Percentiles rank a stretch among this genome's conserved stretches.
phyloP scores from a whole-genome alignment of 257 asterid species.

The Plectranthus barbatus region DNA sequence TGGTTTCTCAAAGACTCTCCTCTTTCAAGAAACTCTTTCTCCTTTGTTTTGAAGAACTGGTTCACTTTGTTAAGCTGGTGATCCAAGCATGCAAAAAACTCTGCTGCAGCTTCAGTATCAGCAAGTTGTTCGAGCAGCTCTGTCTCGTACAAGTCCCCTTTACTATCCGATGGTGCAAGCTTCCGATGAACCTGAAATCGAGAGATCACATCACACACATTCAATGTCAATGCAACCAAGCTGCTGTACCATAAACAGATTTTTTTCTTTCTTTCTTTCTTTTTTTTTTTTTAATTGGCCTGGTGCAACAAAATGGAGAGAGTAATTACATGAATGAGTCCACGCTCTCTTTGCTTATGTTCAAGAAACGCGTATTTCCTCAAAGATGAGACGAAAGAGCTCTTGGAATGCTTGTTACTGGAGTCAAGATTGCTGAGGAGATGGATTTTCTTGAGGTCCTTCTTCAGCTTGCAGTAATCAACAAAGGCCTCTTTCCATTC shows the following conservation, averaged over 20 bases:
- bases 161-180: slow-evolving; percentile 37
- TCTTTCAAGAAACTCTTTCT: slow-evolving; percentile 72
- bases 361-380: slow-evolving; percentile 30
- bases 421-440: slow-evolving; percentile 21
- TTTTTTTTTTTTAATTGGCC: no score
- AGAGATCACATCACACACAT: neutral
- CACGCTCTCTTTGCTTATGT: slow-evolving; percentile 35
- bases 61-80: slow-evolving; percentile 87
- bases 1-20: slow-evolving; percentile 71
- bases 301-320: neutral
- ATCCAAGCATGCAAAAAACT: slow-evolving; percentile 68
- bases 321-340: slow-evolving; percentile 47
- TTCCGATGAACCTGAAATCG: slow-evolving; percentile 54
- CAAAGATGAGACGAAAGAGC: slow-evolving; percentile 24
- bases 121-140: slow-evolving; percentile 67
- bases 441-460: slow-evolving; percentile 64
- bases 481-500: slow-evolving; percentile 98
- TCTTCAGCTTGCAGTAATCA: slow-evolving; percentile 74
- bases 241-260: neutral
- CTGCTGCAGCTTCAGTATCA: slow-evolving; percentile 57
- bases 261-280: neutral
- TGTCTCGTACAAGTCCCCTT: slow-evolving; percentile 63
- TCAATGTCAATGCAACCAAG: neutral
- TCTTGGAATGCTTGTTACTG: slow-evolving; percentile 9
- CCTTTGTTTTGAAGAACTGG: slow-evolving; percentile 60